Evolutionary conservation across 2,329 filamentous ascomycete genomes (phyloP).

Genomic region (Fusarium euwallaceae): DNA sequence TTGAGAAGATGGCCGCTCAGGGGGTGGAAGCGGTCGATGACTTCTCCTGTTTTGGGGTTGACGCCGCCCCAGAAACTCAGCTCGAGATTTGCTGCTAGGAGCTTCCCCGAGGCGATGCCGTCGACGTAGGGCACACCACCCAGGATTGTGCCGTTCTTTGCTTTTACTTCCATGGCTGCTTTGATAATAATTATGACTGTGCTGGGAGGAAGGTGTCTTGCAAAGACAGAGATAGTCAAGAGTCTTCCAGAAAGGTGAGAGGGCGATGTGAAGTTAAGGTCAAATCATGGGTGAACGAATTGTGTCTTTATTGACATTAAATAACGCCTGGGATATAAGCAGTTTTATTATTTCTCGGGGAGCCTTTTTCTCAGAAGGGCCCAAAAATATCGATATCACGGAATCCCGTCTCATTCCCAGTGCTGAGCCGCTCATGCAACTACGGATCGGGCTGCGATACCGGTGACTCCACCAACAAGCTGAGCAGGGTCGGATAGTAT

Average conservation of each 20-base stretch:
- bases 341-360: not conserved
- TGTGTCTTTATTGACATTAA: not conserved
- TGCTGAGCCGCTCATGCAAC: not conserved
- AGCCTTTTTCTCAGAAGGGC: not conserved
- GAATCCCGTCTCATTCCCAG: not conserved
- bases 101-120: not conserved
- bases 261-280: not conserved
- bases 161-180: not conserved
- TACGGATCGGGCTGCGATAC: not conserved
- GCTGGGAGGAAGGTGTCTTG: not conserved
- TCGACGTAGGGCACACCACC: constrained; percentile 5
- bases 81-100: constrained; percentile 13
- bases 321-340: not conserved
- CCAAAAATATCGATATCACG: too few species aligned
- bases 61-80: constrained; percentile 27
- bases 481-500: not conserved
- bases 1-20: constrained; percentile 2
- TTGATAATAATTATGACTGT: not conserved
- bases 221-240: not conserved
- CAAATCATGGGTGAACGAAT: too few species aligned
- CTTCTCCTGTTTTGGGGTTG: constrained; percentile 11
- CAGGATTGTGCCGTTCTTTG: not conserved
- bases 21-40: constrained; percentile 25
- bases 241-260: not conserved
- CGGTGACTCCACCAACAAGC: not conserved